Conservation (phyloP, 1,139 yeast genomes). For the Trichomonascaceae sp. region DNA sequence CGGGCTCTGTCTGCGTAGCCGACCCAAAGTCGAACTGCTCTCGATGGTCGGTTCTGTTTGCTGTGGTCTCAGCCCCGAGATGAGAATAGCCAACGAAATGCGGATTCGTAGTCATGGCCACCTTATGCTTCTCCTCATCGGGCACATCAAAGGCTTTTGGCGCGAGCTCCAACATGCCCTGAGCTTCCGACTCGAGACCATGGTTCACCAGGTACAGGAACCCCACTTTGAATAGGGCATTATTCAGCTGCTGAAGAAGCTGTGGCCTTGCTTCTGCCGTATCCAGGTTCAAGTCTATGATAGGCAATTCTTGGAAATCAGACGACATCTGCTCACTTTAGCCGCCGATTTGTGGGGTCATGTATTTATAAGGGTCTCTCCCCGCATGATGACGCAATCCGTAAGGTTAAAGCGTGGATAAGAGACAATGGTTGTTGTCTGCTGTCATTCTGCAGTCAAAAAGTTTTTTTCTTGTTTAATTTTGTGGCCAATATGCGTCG, state of each 20-base stretch:
- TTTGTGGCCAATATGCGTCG: too few relatives aligned
- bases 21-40: conserved; percentile 61
- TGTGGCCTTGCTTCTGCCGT: conserved; percentile 30
- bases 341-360: too few relatives aligned
- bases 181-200: conserved; percentile 32
- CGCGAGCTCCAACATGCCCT: conserved; percentile 32
- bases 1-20: conserved; percentile 24
- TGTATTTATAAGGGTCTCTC: too few relatives aligned
- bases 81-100: conserved; percentile 58
- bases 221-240: conserved; percentile 50
- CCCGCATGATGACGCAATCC: too few relatives aligned
- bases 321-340: conserved; percentile 6
- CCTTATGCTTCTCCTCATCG: conserved; percentile 34
- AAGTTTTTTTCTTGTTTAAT: too few relatives aligned
- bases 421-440: too few relatives aligned
- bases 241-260: conserved; percentile 34
- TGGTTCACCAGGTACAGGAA: conserved; percentile 42
- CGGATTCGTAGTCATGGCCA: conserved; percentile 50
- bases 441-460: too few relatives aligned
- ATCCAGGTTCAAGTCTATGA: conserved; percentile 21
- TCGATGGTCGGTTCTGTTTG: conserved; percentile 46
- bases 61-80: conserved; percentile 55
- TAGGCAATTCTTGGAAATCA: conserved; percentile 16
- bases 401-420: too few relatives aligned
- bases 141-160: conserved; percentile 43